Conservation (phyloP, 768 basidiomycete species). For the Pholiota microspora region DNA sequence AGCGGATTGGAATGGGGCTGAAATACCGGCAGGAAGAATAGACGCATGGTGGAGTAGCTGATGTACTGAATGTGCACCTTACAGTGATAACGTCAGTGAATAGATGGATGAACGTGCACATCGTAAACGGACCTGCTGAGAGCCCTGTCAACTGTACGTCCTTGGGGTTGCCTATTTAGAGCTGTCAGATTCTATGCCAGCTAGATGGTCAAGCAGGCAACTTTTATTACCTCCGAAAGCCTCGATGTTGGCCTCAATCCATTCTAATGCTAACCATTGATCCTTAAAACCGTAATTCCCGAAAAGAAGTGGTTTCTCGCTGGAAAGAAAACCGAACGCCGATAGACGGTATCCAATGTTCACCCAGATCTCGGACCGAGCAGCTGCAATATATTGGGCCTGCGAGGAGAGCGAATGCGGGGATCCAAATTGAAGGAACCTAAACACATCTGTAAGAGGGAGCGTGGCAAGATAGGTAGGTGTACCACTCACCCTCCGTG, state of each 20-base stretch:
- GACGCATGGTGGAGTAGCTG: constrained; percentile 73
- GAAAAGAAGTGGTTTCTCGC: constrained; percentile 53
- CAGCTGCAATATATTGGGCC: constrained; percentile 65
- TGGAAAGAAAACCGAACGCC: constrained; percentile 74
- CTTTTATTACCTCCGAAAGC: constrained; percentile 69
- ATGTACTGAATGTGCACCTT: constrained; percentile 74
- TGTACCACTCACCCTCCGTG: constrained; percentile 60
- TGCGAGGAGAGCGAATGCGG: constrained; percentile 61
- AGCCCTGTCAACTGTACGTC: constrained; percentile 65
- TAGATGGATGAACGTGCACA: neutral
- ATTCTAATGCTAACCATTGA: constrained; percentile 74
- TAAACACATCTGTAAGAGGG: constrained; percentile 22
- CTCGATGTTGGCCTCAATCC: constrained; percentile 66
- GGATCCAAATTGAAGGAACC: constrained; percentile 78
- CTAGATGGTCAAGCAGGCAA: no score
- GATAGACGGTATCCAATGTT: constrained; percentile 78
- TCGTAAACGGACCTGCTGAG: constrained; percentile 56
- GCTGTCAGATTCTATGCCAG: neutral
- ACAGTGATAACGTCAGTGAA: neutral
- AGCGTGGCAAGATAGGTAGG: neutral
- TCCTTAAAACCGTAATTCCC: constrained; percentile 88
- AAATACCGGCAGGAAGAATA: constrained; percentile 49
- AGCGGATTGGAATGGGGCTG: constrained; percentile 67
- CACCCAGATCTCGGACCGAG: constrained; percentile 68
- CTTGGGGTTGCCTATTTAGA: constrained; percentile 57